phyloP scores from a whole-genome alignment of 768 basidiomycete species.

The Leucocoprinus birnbaumii region DNA sequence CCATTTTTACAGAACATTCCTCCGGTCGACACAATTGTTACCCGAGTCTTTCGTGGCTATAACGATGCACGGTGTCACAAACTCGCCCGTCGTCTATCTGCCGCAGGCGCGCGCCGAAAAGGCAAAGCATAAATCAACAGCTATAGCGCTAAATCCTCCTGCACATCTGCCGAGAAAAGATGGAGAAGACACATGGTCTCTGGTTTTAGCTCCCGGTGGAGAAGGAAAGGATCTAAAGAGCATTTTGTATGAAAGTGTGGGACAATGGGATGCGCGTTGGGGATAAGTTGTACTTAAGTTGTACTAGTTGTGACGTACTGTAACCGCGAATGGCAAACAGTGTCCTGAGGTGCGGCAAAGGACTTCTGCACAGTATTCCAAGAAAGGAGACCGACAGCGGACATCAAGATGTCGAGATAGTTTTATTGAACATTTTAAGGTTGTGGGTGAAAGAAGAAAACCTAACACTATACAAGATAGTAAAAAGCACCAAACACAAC shows the following conservation, averaged over 20 bases:
- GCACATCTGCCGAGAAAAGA: constrained; percentile 42
- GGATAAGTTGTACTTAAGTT: constrained; percentile 20
- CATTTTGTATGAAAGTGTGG: constrained; percentile 43
- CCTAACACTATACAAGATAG: background rate
- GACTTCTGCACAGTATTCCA: background rate
- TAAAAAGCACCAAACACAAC: constrained; percentile 11
- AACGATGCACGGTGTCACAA: constrained; percentile 33
- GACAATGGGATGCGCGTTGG: constrained; percentile 37
- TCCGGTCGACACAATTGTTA: background rate
- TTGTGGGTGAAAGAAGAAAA: background rate
- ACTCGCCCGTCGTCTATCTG: constrained; percentile 51
- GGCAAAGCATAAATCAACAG: constrained; percentile 12
- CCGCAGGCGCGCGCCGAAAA: constrained; percentile 21
- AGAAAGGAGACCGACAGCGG: background rate
- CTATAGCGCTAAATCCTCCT: constrained; percentile 34
- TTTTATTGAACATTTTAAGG: no score
- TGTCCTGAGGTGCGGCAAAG: no score
- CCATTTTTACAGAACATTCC: background rate
- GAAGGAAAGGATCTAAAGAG: constrained; percentile 23
- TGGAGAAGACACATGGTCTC: constrained; percentile 52
- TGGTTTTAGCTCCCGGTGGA: constrained; percentile 31
- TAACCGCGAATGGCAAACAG: no score
- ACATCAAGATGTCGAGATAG: no score
- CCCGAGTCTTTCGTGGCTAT: constrained; percentile 37
- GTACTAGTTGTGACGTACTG: no score